Evolutionary conservation across 2,329 filamentous ascomycete species (phyloP), one percentile per base, ranked within the genome.

Genomic region (Neofusicoccum parvum): DNA sequence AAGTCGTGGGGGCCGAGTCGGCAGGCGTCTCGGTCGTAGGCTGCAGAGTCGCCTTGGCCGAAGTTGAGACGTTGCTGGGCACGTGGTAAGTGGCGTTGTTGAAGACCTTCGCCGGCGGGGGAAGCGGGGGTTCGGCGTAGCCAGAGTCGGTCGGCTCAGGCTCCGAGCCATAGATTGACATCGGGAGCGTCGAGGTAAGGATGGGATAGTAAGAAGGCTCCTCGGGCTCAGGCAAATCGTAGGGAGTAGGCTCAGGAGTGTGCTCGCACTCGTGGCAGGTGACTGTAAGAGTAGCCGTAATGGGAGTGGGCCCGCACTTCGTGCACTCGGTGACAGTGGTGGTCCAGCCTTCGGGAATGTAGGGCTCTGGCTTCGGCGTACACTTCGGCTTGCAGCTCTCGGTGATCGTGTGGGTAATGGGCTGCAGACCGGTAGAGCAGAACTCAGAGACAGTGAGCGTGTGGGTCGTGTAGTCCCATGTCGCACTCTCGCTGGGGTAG

Each of bases 361-460:
- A 58, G 15, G 41, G 39, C 27, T 14, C 7, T 3, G 39, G 10
- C 10, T 45, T 27, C 5, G 53, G 23, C 37, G 23, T 27, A 39
- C 54, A 58, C 54, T 45, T 43, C 5, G 45, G 7, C 39, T 32
- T 34, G 54, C 54, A 58, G 39, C 39, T n/a, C 36, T 58, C 54
- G 12, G 54, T 58, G 5, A 58, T 20, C 20, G 54, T 58, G 54
- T 58, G 27, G 14, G 54, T 58, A 6, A n/a, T 17, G 54, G 54
- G 54, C 3, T 5, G 10, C 20, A 58, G 39, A 34, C 54, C 54
- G 5, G 54, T 58, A 14, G 54, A 58, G 54, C 54, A 58, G 54
- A 58, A 58, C 39, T 58, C 54, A 9, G 41, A 43, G 39, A 58
- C 54, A 12, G 54, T 58, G 54, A 58, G n/a, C 3, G 39, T 58